phyloP scores from a whole-genome alignment of 1,284 basidiomycete species.

The Apiotrichum mycotoxinovorans region DNA sequence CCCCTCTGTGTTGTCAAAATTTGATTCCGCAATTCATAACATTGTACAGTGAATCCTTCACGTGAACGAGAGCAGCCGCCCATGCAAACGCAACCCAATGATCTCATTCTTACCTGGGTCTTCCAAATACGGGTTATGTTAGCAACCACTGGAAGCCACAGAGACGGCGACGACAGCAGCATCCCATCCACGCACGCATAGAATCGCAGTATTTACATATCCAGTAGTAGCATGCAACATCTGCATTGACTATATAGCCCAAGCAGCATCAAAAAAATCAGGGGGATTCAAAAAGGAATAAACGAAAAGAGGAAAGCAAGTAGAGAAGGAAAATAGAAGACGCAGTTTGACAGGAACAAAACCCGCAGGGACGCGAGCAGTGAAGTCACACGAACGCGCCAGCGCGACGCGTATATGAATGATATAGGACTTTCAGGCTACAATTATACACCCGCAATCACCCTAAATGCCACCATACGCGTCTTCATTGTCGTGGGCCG shows the following conservation, averaged over 20 bases:
- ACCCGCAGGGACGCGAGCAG: no score
- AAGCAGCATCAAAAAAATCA: neutral
- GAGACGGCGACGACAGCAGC: no score
- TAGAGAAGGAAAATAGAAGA: neutral
- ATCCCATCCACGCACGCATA: neutral
- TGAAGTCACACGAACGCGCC: neutral
- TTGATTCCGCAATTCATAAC: no score
- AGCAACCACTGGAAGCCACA: no score
- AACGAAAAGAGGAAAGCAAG: neutral
- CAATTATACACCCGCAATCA: neutral
- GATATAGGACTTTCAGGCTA: neutral
- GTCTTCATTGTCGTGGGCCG: conserved; percentile 33
- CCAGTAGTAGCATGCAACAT: neutral
- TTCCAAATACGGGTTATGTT: no score
- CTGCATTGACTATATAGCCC: neutral
- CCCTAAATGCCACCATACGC: conserved; percentile 46
- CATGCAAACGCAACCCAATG: no score
- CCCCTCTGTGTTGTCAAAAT: no score
- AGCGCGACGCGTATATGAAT: neutral
- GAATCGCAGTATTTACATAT: neutral
- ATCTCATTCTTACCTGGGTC: no score
- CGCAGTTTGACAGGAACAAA: neutral
- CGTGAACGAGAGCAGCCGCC: no score
- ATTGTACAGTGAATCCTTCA: no score
- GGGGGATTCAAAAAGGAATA: neutral